phyloP scores from a whole-genome alignment of 2,329 filamentous ascomycete species.

The Exophiala oligosperma region DNA sequence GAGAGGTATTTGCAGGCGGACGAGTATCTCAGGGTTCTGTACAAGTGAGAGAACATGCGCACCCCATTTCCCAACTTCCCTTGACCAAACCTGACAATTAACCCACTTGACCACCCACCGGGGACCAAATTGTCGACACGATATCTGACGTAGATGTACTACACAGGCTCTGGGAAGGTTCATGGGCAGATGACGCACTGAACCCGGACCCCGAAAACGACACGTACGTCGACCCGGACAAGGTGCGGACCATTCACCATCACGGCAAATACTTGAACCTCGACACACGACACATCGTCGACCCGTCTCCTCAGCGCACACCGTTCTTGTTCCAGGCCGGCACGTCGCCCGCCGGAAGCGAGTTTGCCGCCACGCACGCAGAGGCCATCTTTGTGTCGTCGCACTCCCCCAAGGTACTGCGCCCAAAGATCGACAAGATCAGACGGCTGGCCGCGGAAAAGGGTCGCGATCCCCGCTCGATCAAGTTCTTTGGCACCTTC shows the following conservation, averaged over 20 bases:
- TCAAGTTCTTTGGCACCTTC: constrained; percentile 58
- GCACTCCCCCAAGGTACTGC: constrained; percentile 51
- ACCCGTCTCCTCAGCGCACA: constrained; percentile 58
- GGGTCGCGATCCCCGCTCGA: constrained; percentile 56
- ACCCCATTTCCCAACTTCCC: no score
- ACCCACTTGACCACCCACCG: not conserved
- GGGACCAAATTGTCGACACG: no score
- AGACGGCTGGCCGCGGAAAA: constrained; percentile 51
- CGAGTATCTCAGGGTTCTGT: constrained; percentile 62
- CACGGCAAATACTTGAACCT: constrained; percentile 53
- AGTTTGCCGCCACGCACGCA: constrained; percentile 59
- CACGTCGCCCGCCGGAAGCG: constrained; percentile 57
- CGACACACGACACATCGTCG: constrained; percentile 48
- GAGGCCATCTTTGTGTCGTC: constrained; percentile 62
- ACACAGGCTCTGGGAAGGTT: constrained; percentile 53
- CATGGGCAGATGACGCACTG: constrained; percentile 60
- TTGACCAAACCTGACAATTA: no score
- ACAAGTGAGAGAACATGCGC: constrained; percentile 50
- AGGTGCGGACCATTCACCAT: constrained; percentile 62
- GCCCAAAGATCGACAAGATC: constrained; percentile 55
- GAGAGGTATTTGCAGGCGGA: constrained; percentile 62
- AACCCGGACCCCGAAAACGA: constrained; percentile 55
- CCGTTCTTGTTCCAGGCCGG: constrained; percentile 62
- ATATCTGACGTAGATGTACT: no score
- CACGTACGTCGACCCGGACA: constrained; percentile 58